Evolutionary conservation across 805 yeast genomes (phyloP).

Genomic region (Candida multigemmis): DNA sequence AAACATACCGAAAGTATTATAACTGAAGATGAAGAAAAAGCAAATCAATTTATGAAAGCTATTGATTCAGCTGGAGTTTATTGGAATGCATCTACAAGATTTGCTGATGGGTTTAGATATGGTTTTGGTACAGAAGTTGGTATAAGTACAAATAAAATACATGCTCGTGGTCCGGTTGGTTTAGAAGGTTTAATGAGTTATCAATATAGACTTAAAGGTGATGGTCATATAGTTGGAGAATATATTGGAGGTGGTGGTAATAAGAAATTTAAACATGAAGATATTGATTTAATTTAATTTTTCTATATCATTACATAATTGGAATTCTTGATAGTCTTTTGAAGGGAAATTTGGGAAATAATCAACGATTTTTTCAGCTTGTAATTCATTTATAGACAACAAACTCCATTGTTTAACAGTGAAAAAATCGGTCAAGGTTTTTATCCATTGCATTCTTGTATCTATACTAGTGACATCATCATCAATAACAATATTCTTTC

Average conservation of each 20-base stretch:
- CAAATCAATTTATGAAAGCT: constrained; percentile 72
- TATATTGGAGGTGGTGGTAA: constrained; percentile 91
- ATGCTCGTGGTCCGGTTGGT: constrained; percentile 98
- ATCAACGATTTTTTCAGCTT: constrained; percentile 32
- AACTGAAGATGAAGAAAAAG: constrained; percentile 63
- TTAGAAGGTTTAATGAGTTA: constrained; percentile 93
- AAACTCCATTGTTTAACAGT: constrained; percentile 52
- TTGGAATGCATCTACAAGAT: constrained; percentile 96
- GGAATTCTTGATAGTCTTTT: constrained; percentile 9
- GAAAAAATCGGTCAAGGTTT: constrained; percentile 51
- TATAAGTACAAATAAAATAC: constrained; percentile 91
- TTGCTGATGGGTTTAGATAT: constrained; percentile 97
- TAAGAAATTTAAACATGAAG: constrained; percentile 67
- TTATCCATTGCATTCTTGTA: constrained; percentile 65
- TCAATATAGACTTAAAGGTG: constrained; percentile 87
- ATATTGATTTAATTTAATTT: no score
- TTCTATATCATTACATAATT: no score
- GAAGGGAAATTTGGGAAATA: constrained; percentile 47
- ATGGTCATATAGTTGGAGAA: constrained; percentile 88
- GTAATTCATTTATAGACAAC: constrained; percentile 19
- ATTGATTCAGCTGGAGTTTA: constrained; percentile 94
- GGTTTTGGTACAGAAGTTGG: constrained; percentile 99
- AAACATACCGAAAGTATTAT: constrained; percentile 93
- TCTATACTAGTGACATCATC: constrained; percentile 43
- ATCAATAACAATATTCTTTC: constrained; percentile 35